These are phyloP conservation scores for Toxicodendron radicans DNA, from an alignment of 345 rosid species.

Conservation along the genomic window DNA sequence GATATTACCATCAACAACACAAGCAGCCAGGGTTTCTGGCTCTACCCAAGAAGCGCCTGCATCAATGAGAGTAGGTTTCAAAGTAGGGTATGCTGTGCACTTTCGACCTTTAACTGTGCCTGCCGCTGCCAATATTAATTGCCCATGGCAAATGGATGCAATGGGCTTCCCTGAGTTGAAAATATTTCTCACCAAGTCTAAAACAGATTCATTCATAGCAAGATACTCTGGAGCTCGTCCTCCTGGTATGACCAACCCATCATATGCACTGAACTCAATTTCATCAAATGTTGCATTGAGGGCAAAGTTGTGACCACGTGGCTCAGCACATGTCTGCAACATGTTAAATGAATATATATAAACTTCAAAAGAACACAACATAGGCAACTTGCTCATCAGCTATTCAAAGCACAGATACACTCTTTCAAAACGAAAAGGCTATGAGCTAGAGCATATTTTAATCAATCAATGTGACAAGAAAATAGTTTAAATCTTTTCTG, in stretches of 20 bases:
- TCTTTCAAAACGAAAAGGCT: no score
- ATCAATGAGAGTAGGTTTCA: constrained; percentile 62
- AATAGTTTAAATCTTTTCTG: no score
- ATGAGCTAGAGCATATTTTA: no score
- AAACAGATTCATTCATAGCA: constrained; percentile 56
- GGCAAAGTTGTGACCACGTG: constrained; percentile 79
- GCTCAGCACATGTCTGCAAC: constrained; percentile 64
- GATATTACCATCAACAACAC: constrained; percentile 71
- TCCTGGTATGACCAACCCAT: constrained; percentile 82
- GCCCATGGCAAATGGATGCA: constrained; percentile 80
- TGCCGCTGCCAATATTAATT: constrained; percentile 75
- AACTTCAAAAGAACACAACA: neutral
- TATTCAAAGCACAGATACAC: neutral
- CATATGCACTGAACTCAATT: constrained; percentile 51
- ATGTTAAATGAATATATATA: neutral
- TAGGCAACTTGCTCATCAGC: neutral
- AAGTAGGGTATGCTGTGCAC: constrained; percentile 58
- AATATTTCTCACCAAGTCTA: constrained; percentile 56
- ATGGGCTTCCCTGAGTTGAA: constrained; percentile 62
- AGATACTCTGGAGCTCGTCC: constrained; percentile 95
- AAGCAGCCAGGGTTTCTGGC: constrained; percentile 43
- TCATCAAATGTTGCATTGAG: constrained; percentile 83
- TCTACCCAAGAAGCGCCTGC: constrained; percentile 92
- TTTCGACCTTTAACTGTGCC: constrained; percentile 50
- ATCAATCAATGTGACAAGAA: no score